phyloP scores from a whole-genome alignment of 192 early-diverging fungal genomes.

The Coemansia sp. region DNA sequence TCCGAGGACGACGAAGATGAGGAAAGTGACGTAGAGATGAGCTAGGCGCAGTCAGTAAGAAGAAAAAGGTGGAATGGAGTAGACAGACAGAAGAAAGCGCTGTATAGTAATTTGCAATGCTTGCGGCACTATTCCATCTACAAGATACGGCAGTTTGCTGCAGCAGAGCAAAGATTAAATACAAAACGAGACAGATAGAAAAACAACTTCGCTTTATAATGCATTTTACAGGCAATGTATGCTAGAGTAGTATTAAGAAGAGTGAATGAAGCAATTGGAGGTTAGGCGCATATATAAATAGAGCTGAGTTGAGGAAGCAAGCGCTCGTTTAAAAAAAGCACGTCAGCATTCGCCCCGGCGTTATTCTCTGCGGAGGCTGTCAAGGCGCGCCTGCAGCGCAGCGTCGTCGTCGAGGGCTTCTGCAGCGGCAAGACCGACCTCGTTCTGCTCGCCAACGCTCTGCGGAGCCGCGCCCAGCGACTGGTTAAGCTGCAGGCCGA shows the following conservation, averaged over 20 bases:
- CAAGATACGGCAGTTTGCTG: no score
- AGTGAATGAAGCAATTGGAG: no score
- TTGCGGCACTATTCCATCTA: no score
- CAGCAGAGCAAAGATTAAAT: no score
- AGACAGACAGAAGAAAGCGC: no score
- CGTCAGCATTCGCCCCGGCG: no score
- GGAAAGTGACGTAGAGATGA: conserved; percentile 4
- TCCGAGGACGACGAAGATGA: conserved; percentile 12
- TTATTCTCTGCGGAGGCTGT: conserved; percentile 86
- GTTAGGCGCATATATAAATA: no score
- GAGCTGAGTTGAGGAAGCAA: no score
- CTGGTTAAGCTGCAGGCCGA: conserved; percentile 70
- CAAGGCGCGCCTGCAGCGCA: conserved; percentile 83
- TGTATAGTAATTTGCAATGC: no score
- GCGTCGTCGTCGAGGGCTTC: conserved; percentile 58
- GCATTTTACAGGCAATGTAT: conserved; percentile 4
- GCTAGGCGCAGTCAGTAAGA: neutral
- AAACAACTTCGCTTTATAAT: conserved; percentile 2
- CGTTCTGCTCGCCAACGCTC: conserved; percentile 54
- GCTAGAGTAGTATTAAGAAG: conserved; percentile 1
- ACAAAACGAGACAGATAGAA: neutral
- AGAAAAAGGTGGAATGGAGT: no score
- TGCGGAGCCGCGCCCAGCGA: conserved; percentile 52
- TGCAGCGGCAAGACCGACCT: conserved; percentile 33
- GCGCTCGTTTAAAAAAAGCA: no score